A percentile compares a stretch with the other conserved stretches of the same genome.
Conservation (phyloP, 176 grass and related monocot species). For the Hordeum marinum region DNA sequence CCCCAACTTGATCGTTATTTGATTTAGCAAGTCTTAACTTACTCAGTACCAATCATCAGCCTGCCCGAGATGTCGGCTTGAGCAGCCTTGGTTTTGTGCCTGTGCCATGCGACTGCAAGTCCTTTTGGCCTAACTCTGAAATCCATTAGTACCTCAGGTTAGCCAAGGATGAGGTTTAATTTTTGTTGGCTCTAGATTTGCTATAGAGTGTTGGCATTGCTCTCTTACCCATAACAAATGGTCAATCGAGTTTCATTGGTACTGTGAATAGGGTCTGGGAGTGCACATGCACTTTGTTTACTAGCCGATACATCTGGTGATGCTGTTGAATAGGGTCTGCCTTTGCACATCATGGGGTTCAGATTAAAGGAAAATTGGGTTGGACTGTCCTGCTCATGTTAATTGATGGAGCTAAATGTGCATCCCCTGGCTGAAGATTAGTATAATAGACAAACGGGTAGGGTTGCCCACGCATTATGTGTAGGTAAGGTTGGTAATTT, state of each 20-base stretch:
- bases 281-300: background rate
- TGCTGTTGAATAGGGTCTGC: background rate
- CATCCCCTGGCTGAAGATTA: background rate
- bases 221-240: background rate
- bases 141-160: background rate
- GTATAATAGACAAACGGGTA: background rate
- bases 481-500: too few relatives aligned
- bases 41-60: constrained; percentile 88
- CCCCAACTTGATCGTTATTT: too few relatives aligned
- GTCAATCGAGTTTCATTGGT: background rate
- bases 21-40: constrained; percentile 13
- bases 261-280: too few relatives aligned
- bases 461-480: background rate
- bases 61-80: constrained; percentile 58
- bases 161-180: background rate
- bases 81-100: background rate
- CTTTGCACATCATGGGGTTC: background rate
- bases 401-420: background rate
- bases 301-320: too few relatives aligned
- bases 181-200: background rate
- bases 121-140: background rate
- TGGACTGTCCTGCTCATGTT: too few relatives aligned
- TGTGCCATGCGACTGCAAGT: background rate
- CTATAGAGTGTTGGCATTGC: background rate
- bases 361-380: too few relatives aligned